These are phyloP conservation scores for Ceratocystis papillata DNA, from an alignment of 2,329 filamentous ascomycete species.

Conservation along the genomic window DNA sequence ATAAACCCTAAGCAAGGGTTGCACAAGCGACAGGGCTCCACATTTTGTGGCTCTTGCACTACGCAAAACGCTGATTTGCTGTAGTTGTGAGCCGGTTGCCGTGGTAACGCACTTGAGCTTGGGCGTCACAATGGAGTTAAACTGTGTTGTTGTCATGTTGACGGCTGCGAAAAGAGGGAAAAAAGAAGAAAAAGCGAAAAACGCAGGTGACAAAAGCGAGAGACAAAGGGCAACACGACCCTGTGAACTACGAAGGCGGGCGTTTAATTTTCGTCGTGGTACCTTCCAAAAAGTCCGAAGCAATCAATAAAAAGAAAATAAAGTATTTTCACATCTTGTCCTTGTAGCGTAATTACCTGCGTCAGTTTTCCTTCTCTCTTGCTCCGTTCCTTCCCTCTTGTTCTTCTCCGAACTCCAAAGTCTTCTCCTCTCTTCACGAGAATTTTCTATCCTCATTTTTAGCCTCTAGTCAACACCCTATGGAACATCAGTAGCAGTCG, in stretches of 20 bases:
- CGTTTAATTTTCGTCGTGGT: neutral
- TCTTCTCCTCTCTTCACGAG: neutral
- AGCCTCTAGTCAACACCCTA: neutral
- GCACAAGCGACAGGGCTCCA: neutral
- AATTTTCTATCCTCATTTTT: neutral
- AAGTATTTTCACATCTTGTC: neutral
- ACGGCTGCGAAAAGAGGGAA: neutral
- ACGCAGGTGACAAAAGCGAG: neutral
- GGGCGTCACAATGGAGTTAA: slow-evolving; percentile 10
- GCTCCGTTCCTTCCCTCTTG: neutral
- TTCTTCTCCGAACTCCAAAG: neutral
- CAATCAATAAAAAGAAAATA: neutral
- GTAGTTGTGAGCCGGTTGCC: neutral
- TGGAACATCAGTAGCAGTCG: neutral
- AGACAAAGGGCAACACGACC: neutral
- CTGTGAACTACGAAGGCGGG: neutral
- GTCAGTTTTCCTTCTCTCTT: neutral
- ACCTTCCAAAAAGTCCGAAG: neutral
- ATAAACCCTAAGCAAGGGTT: neutral
- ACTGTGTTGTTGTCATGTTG: slow-evolving; percentile 13
- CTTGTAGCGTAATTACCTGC: neutral
- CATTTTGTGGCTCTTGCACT: neutral
- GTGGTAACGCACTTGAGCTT: slow-evolving; percentile 1
- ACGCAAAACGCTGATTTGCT: neutral
- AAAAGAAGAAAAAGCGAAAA: neutral